phyloP scores from a whole-genome alignment of 2,329 filamentous ascomycete species.

The Cercospora beticola region DNA sequence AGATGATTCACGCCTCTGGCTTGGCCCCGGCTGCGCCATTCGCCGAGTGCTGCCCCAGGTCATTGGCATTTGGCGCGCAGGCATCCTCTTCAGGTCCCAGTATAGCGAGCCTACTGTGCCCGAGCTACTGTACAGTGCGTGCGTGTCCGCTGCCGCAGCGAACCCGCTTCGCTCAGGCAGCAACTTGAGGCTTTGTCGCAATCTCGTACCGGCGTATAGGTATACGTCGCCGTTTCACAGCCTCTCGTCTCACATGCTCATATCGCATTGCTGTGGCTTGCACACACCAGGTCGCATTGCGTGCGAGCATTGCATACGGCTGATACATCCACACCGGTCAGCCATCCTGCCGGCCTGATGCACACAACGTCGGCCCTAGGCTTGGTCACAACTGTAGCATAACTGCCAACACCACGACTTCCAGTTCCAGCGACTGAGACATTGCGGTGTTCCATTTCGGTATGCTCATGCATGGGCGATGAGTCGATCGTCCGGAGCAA shows the following conservation, averaged over 20 bases:
- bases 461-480: not conserved
- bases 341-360: not conserved
- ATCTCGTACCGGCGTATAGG: not conserved
- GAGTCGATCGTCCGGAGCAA: slow-evolving; percentile 8
- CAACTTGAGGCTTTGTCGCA: not conserved
- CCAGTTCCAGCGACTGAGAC: not conserved
- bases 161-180: not conserved
- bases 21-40: slow-evolving; percentile 13
- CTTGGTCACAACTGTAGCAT: not conserved
- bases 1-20: slow-evolving; percentile 8
- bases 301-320: not conserved
- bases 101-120: not conserved
- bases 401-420: not conserved
- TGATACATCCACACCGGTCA: not conserved
- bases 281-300: not conserved
- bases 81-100: slow-evolving; percentile 16
- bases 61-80: slow-evolving; percentile 10
- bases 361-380: not conserved
- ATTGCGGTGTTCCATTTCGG: not conserved
- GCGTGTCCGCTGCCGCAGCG: not conserved
- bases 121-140: not conserved
- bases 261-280: not conserved
- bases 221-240: not conserved
- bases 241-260: not conserved
- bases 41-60: not conserved